Base-by-base conservation (phyloP, 1,284 basidiomycete genomes). In the Lentinus polychrous region DNA sequence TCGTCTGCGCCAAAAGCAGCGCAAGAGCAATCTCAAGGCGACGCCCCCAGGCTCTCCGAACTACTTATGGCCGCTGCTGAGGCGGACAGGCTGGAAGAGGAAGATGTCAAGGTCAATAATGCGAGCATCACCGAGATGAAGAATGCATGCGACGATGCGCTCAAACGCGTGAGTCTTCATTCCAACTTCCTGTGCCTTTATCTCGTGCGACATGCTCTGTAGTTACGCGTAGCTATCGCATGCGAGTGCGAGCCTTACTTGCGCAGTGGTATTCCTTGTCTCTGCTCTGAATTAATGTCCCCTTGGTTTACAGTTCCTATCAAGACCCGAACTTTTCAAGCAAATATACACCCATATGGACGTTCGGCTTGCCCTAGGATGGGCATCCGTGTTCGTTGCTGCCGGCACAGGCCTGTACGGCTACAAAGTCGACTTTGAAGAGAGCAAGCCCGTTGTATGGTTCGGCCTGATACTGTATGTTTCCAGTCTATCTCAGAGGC, bases 281-380 rank as follows among this genome's bases (percentile, higher is more conserved):
- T 18, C 22, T 46, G 38, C 45, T 43, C 38, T 14, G 38, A n/a
- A 15, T 24, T 41, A 18, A 14, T 46, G 49, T 56, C 48, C n/a
- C n/a, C n/a, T n/a, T n/a, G n/a, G 23, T 43, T 48, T 43, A 36
- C 64, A 94, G 90, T 86, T 86, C 64, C 75, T 94, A 43, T 79
- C 85, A 53, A 73, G 85, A 57, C 81, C 88, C 46, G 80, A 85
- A 50, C 69, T 91, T 32, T 95, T 94, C 72, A 90, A 86, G 52
- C 86, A 89, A 61, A 91, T 84, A 44, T 78, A 92, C 63, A 71
- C 81, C 37, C 91, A 95, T 60, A 90, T 90, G 1, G 91, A 94
- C 59, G 82, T 94, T 14, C 81, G 89, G 40, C 77, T 95, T 43
- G 81, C 72, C 0, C 74, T 94, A 11, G 93, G 92, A 17, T 94